Evolutionary conservation across 352 stramenopile species (phyloP).

Genomic region (Globisporangium paroecandrum): DNA sequence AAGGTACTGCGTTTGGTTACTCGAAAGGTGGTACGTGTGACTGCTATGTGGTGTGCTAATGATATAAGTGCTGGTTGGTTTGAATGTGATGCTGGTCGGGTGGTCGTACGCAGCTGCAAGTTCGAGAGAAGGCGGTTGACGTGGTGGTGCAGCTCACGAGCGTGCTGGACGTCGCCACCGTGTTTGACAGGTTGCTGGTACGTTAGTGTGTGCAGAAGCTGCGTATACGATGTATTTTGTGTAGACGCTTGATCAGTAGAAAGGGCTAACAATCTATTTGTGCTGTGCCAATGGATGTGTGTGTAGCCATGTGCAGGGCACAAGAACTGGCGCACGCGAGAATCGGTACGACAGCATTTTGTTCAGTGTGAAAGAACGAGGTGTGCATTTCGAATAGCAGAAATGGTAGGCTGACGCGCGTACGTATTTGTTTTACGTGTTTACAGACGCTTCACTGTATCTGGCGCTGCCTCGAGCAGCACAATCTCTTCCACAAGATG

Average conservation of each 20-base stretch:
- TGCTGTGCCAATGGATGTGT: not conserved
- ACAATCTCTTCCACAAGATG: conserved; percentile 40
- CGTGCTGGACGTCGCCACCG: conserved; percentile 51
- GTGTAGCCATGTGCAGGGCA: conserved; percentile 41
- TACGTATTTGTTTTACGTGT: not conserved
- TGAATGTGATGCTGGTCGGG: not conserved
- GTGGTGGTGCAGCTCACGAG: conserved; percentile 62
- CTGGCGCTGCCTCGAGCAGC: conserved; percentile 56
- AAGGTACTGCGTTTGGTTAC: conserved; percentile 31
- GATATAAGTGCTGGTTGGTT: not conserved
- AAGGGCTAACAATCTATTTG: not conserved
- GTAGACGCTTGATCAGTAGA: not conserved
- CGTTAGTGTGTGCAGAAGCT: not conserved
- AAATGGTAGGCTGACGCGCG: not conserved
- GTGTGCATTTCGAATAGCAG: not conserved
- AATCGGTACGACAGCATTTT: conserved; percentile 45
- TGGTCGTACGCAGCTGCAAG: conserved; percentile 23
- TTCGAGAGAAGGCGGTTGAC: conserved; percentile 73
- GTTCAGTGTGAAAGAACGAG: not conserved
- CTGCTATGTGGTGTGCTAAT: conserved; percentile 9
- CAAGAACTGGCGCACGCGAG: conserved; percentile 84
- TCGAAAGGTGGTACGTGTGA: not conserved
- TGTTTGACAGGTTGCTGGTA: conserved; percentile 59
- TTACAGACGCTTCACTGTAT: conserved; percentile 57
- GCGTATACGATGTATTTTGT: conserved; percentile 14